Evolutionary conservation across 495 filamentous ascomycete genomes (phyloP).

Genomic region (Podospora sp.): DNA sequence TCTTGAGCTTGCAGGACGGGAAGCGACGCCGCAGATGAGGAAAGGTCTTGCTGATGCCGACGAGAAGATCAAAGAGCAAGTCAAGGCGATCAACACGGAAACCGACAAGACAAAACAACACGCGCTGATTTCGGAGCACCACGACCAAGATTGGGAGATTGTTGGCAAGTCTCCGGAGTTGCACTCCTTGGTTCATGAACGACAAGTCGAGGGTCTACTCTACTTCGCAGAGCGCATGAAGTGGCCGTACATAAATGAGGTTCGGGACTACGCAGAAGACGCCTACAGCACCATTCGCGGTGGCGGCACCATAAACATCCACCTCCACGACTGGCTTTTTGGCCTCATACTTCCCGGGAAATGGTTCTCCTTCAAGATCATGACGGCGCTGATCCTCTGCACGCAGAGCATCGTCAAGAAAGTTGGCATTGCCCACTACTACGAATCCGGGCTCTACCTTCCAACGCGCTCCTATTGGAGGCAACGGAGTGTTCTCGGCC

Average conservation of each 20-base stretch:
- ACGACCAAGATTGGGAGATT: constrained; percentile 7
- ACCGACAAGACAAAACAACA: not conserved
- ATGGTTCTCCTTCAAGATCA: constrained; percentile 9
- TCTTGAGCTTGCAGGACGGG: not conserved
- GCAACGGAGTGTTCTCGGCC: constrained; percentile 5
- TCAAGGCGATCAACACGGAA: constrained; percentile 3
- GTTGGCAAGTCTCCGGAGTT: constrained; percentile 2
- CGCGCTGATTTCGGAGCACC: not conserved
- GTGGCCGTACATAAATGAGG: constrained; percentile 10
- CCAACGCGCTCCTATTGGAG: constrained; percentile 7
- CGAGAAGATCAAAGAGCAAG: not conserved
- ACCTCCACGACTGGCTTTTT: constrained; percentile 12
- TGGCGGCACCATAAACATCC: not conserved
- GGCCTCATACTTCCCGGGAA: not conserved
- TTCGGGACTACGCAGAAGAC: constrained; percentile 10
- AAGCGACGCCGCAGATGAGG: not conserved
- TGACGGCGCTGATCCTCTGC: constrained; percentile 5
- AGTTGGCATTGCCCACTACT: constrained; percentile 7
- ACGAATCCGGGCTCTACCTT: constrained; percentile 7
- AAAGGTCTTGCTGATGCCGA: not conserved
- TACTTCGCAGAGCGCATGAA: constrained; percentile 13
- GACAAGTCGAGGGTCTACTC: constrained; percentile 8
- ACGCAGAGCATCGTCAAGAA: not conserved
- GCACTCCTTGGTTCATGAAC: constrained; percentile 6
- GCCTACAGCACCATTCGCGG: constrained; percentile 8